Base-by-base conservation (phyloP, 768 basidiomycete genomes). In the Lepiota venenata region DNA sequence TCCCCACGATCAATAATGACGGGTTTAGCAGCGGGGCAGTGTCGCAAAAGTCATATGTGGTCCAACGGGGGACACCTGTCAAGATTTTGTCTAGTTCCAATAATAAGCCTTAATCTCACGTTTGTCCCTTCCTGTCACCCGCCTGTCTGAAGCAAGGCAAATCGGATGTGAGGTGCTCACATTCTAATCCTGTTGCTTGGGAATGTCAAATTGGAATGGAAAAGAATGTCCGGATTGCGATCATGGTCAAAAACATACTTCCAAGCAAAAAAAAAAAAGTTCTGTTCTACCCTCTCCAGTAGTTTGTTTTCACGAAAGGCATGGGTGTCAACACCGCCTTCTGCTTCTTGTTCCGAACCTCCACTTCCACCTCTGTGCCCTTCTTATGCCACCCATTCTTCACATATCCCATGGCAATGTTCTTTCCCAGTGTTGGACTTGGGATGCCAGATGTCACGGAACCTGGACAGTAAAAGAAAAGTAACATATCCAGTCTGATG, bases 391-490 rank as follows among this genome's bases (percentile, higher is more conserved):
- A 84, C 0, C 93, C 93, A 18, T 74, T 79, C 58, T 75, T 66
- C 44, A 98, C 79, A 63, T 98, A 98, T 0, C 85, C 96, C 96
- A 98, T 98, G 0, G 95, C 93, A 61, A 98, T 92, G 69, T 99
- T 98, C 67, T 87, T 86, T 1, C 82, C 83, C 2, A 93, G 74
- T 1, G 92, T 88, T 0, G 95, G 96, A 0, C 93, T 93, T 12
- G 97, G 97, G 58, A 98, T 97, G 43, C 96, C 97, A 0, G 94
- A 98, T 0, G 95, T 99, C 43, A 98, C 81, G 11, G 71, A 66
- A 35, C 93, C 92, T 83, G 66, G 14, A 46, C 37, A 20, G 18
- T 32, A 37, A 39, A 11, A 15, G 27, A 27, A 38, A 42, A 47
- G 15, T 56, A 25, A 25, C 55, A 44, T n/a, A n/a, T 46, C 39